Conservation (phyloP, 1,284 basidiomycete genomes). For the Salmacisia buchloeana region DNA sequence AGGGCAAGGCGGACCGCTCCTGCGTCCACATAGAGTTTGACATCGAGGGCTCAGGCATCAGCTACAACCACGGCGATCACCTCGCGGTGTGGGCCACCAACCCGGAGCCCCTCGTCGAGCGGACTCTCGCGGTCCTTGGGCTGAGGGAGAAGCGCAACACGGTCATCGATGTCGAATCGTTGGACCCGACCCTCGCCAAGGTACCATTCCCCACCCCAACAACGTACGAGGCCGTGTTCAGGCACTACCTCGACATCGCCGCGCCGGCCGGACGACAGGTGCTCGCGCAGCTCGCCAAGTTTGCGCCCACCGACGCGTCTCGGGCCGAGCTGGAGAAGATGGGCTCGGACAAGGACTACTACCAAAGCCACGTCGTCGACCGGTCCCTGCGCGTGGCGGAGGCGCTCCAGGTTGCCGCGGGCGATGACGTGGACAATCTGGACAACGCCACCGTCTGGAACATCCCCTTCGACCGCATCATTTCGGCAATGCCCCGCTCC, state of each 20-base stretch:
- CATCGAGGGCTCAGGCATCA: slow-evolving; percentile 88
- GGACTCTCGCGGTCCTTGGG: slow-evolving; percentile 78
- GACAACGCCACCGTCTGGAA: slow-evolving; percentile 73
- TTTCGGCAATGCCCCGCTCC: slow-evolving; percentile 84
- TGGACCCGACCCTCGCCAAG: slow-evolving; percentile 95
- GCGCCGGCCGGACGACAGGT: slow-evolving; percentile 89
- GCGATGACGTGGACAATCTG: slow-evolving; percentile 65
- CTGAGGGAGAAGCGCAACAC: slow-evolving; percentile 64
- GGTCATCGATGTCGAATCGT: slow-evolving; percentile 79
- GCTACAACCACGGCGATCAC: slow-evolving; percentile 98
- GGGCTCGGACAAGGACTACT: slow-evolving; percentile 80
- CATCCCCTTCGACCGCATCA: slow-evolving; percentile 95
- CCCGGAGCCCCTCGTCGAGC: slow-evolving; percentile 82
- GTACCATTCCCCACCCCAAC: slow-evolving; percentile 97
- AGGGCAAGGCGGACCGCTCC: slow-evolving; percentile 67
- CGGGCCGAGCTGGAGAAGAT: slow-evolving; percentile 69
- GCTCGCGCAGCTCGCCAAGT: slow-evolving; percentile 77
- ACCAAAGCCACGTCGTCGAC: slow-evolving; percentile 67
- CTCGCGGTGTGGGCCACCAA: slow-evolving; percentile 96
- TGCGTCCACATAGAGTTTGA: slow-evolving; percentile 93
- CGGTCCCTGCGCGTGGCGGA: slow-evolving; percentile 86
- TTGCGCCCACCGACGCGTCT: slow-evolving; percentile 74
- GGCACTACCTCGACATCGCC: slow-evolving; percentile 94
- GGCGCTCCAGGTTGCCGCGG: slow-evolving; percentile 76
- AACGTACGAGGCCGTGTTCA: slow-evolving; percentile 86